These are phyloP conservation scores for Cercophora sp. DNA, from an alignment of 495 filamentous ascomycete genomes.

Conservation along the genomic window DNA sequence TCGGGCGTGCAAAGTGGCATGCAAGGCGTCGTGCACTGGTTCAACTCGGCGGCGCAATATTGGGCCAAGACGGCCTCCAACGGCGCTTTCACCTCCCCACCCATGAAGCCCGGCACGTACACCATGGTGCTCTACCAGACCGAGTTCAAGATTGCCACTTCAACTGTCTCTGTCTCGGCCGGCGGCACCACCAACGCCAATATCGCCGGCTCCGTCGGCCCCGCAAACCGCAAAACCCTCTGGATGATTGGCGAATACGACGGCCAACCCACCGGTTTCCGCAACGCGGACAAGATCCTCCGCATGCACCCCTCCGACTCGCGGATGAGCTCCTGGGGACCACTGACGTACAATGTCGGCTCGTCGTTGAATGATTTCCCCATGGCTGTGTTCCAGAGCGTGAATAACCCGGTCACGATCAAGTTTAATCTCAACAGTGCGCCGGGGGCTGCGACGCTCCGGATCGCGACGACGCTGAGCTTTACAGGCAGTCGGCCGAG, in stretches of 20 bases:
- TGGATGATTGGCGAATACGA: constrained; percentile 64
- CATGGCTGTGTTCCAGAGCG: constrained; percentile 61
- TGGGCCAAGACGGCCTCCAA: constrained; percentile 54
- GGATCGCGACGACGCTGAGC: constrained; percentile 60
- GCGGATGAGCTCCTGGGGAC: constrained; percentile 58
- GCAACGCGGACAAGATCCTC: constrained; percentile 60
- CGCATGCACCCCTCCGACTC: constrained; percentile 64
- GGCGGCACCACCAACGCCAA: constrained; percentile 49
- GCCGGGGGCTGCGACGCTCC: constrained; percentile 49
- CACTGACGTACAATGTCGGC: constrained; percentile 57
- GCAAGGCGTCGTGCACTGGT: constrained; percentile 61
- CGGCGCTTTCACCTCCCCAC: constrained; percentile 57
- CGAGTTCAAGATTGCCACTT: constrained; percentile 54
- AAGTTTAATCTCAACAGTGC: constrained; percentile 52
- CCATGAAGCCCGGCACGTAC: constrained; percentile 66
- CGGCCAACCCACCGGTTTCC: constrained; percentile 60
- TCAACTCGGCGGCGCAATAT: constrained; percentile 59
- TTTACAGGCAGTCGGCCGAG: constrained; percentile 54
- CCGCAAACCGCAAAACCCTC: constrained; percentile 41
- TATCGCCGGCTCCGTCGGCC: constrained; percentile 46
- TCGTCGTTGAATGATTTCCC: constrained; percentile 53
- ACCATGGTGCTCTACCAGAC: constrained; percentile 64
- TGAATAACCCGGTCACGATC: constrained; percentile 61
- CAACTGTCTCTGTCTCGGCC: constrained; percentile 51
- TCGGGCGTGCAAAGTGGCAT: constrained; percentile 44